phyloP scores from a whole-genome alignment of 2,329 filamentous ascomycete species.

The Sarocladium oryzae region DNA sequence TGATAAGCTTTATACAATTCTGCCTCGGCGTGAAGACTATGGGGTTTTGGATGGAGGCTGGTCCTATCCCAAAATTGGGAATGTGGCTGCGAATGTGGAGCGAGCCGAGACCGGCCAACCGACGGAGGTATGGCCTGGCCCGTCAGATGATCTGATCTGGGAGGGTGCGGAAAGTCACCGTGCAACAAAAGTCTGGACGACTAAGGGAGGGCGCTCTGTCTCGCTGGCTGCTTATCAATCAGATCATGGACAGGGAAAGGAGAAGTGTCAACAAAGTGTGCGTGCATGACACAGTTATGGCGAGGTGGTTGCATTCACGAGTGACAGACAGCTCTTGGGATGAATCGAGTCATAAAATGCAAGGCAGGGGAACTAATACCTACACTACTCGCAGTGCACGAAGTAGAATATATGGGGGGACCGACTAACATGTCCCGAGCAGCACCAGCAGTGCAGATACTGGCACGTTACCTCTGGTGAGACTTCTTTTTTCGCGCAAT shows the following conservation, averaged over 20 bases:
- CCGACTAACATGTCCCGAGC: no score
- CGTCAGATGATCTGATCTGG: conserved; percentile 3
- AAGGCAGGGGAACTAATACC: neutral
- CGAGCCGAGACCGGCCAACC: conserved; percentile 5
- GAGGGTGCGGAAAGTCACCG: neutral
- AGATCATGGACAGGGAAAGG: neutral
- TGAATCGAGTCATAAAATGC: neutral
- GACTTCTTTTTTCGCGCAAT: no score
- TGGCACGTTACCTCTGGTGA: no score
- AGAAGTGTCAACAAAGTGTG: neutral
- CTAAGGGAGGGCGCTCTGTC: neutral
- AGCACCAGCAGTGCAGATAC: no score
- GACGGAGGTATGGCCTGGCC: neutral
- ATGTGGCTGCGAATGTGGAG: neutral
- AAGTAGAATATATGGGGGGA: no score
- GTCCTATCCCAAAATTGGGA: neutral
- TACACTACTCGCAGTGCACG: no score
- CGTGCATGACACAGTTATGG: no score
- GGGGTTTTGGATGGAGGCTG: neutral
- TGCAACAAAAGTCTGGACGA: neutral
- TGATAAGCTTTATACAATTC: no score
- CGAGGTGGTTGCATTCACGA: neutral
- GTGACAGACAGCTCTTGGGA: neutral
- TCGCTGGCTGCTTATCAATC: neutral
- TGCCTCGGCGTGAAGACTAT: neutral